Evolutionary conservation across 2,329 filamentous ascomycete genomes (phyloP).

Genomic region (Pseudonectria buxi): DNA sequence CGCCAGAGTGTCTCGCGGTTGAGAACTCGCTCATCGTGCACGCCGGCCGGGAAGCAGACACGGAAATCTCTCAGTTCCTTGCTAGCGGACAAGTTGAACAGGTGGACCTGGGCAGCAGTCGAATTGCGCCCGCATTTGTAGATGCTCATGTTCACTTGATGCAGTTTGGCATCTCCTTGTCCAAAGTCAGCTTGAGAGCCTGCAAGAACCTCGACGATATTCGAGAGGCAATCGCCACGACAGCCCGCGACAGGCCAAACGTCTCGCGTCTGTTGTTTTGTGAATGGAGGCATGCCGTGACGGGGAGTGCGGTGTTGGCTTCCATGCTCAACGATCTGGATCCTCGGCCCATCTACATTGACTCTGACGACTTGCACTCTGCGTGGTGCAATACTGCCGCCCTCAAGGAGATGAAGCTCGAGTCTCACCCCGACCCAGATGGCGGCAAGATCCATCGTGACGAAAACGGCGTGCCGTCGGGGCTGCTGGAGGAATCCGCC

Average conservation of each 20-base stretch:
- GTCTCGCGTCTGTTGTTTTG: slow-evolving; percentile 38
- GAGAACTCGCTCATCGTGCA: too few relatives aligned
- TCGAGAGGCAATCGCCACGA: slow-evolving; percentile 29
- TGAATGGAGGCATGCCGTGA: slow-evolving; percentile 41
- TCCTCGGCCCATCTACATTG: slow-evolving; percentile 42
- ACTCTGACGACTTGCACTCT: slow-evolving; percentile 44
- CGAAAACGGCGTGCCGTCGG: slow-evolving; percentile 34
- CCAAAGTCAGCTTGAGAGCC: slow-evolving; percentile 34
- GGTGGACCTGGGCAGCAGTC: slow-evolving; percentile 24
- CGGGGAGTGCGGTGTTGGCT: slow-evolving; percentile 30
- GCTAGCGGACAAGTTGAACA: not conserved
- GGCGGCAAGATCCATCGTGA: slow-evolving; percentile 40
- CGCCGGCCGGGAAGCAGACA: not conserved
- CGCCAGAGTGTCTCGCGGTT: too few relatives aligned
- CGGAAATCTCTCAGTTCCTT: not conserved
- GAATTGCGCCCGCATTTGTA: slow-evolving; percentile 39
- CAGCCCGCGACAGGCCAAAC: slow-evolving; percentile 33
- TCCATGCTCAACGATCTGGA: slow-evolving; percentile 39
- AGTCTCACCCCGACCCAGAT: slow-evolving; percentile 33
- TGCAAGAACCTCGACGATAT: slow-evolving; percentile 37
- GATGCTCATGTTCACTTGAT: slow-evolving; percentile 44
- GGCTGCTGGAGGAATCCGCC: slow-evolving; percentile 39
- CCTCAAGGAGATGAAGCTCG: slow-evolving; percentile 36
- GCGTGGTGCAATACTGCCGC: slow-evolving; percentile 45
- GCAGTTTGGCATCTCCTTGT: slow-evolving; percentile 37